A percentile compares a stretch with the other conserved stretches of the same genome.
These are phyloP conservation scores for Suhomyces panamericanus DNA, from an alignment of 1,139 yeast genomes.

Conservation along the genomic window DNA sequence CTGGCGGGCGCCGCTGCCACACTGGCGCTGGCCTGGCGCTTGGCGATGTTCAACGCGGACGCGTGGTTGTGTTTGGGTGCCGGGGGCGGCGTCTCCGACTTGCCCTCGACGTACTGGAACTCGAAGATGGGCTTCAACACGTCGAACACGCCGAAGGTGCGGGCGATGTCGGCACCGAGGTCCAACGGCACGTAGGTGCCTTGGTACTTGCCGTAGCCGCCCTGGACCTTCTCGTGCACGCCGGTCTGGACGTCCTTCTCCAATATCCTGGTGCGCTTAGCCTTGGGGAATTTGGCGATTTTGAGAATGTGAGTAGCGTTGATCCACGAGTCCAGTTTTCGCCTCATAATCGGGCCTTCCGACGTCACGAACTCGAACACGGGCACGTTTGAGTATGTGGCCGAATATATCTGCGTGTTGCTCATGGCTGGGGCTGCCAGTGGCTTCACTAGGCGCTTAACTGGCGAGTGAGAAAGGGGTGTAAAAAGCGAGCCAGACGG, in stretches of 20 bases:
- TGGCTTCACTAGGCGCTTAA: neutral
- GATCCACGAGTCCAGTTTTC: conserved; percentile 77
- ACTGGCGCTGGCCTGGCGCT: conserved; percentile 32
- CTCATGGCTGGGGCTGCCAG: conserved; percentile 19
- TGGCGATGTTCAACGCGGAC: conserved; percentile 52
- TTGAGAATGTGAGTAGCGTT: conserved; percentile 91
- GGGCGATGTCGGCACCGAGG: conserved; percentile 57
- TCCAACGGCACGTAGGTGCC: conserved; percentile 90
- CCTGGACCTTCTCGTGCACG: conserved; percentile 88
- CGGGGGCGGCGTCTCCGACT: conserved; percentile 68
- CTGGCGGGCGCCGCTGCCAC: conserved; percentile 20
- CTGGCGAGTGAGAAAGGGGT: neutral
- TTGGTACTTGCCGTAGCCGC: conserved; percentile 93
- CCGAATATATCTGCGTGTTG: conserved; percentile 61
- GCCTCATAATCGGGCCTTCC: conserved; percentile 81
- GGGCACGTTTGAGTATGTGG: conserved; percentile 79
- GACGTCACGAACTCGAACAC: conserved; percentile 69
- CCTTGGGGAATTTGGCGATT: conserved; percentile 84
- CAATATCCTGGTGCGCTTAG: conserved; percentile 78
- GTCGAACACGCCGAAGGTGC: conserved; percentile 69
- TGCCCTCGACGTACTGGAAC: conserved; percentile 56
- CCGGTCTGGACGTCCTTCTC: conserved; percentile 89
- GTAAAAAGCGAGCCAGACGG: neutral
- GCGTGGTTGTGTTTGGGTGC: conserved; percentile 86
- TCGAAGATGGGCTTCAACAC: conserved; percentile 69